phyloP scores from a whole-genome alignment of 1,284 basidiomycete genomes.

The Afroboletus lepidellus region DNA sequence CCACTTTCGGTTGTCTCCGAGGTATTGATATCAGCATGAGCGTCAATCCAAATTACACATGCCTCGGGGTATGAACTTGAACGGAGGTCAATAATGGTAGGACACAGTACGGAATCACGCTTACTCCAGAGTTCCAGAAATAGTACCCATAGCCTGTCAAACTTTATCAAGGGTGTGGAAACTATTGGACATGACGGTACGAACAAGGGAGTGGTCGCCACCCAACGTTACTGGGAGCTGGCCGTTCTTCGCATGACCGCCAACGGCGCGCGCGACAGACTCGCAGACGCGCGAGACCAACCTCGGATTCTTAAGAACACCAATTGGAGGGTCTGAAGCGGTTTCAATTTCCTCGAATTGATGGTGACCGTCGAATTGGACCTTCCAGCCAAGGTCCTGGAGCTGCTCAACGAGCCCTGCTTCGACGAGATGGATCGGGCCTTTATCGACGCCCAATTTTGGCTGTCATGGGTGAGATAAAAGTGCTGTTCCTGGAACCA shows the following conservation, averaged over 20 bases:
- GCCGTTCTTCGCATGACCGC: conserved; percentile 73
- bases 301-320: conserved; percentile 85
- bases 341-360: conserved; percentile 81
- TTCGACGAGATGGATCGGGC: conserved; percentile 83
- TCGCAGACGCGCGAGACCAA: conserved; percentile 84
- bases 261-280: conserved; percentile 77
- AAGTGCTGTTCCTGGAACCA: neutral
- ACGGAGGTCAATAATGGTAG: conserved; percentile 11
- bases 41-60: conserved; percentile 93
- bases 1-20: conserved; percentile 81
- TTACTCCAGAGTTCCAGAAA: conserved; percentile 77
- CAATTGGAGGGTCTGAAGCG: conserved; percentile 75
- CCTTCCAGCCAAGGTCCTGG: conserved; percentile 81
- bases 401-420: conserved; percentile 83
- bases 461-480: conserved; percentile 41
- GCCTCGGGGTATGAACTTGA: conserved; percentile 66
- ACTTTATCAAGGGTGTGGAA: conserved; percentile 3
- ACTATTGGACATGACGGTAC: conserved; percentile 29
- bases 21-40: conserved; percentile 96
- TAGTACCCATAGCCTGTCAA: conserved; percentile 85
- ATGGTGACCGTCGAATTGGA: conserved; percentile 86
- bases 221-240: conserved; percentile 91
- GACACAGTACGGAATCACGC: conserved; percentile 15
- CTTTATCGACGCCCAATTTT: conserved; percentile 85
- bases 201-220: conserved; percentile 90